A percentile compares a stretch with the other conserved stretches of the same genome.
These are phyloP conservation scores for Purpureocillium takamizusanense DNA, from an alignment of 2,329 filamentous ascomycete genomes.

Conservation along the genomic window DNA sequence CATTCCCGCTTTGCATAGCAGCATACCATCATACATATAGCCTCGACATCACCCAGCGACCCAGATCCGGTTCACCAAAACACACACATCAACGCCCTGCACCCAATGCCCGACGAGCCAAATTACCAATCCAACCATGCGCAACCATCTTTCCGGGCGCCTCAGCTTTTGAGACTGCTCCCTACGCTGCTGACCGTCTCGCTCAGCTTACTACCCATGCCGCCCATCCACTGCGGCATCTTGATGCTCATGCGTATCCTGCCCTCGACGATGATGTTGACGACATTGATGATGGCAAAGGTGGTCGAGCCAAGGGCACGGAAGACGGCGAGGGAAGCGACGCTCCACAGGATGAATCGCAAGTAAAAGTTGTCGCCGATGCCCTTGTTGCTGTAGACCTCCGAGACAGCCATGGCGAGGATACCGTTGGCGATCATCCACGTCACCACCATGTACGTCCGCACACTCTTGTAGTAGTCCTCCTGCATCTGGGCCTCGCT, in stretches of 20 bases:
- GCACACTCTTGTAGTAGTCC: constrained; percentile 95
- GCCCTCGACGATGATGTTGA: constrained; percentile 83
- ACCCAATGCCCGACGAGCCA: not conserved
- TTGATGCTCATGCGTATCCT: constrained; percentile 55
- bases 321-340: constrained; percentile 80
- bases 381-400: constrained; percentile 65
- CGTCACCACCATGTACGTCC: constrained; percentile 93
- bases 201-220: constrained; percentile 31
- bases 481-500: constrained; percentile 84
- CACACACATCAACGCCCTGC: too few species aligned
- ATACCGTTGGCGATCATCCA: constrained; percentile 93
- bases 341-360: constrained; percentile 85
- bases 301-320: constrained; percentile 72
- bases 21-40: constrained; percentile 10
- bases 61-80: too few species aligned
- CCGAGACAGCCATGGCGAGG: constrained; percentile 85
- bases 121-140: not conserved
- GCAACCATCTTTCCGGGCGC: not conserved
- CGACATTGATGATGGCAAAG: constrained; percentile 73
- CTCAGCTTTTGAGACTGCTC: constrained; percentile 30
- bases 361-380: constrained; percentile 84
- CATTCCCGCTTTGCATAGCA: not conserved
- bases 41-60: not conserved
- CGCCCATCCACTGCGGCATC: constrained; percentile 34
- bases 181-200: constrained; percentile 41